phyloP scores from a whole-genome alignment of 2,329 filamentous ascomycete genomes.

The Sporothrix sp. region DNA sequence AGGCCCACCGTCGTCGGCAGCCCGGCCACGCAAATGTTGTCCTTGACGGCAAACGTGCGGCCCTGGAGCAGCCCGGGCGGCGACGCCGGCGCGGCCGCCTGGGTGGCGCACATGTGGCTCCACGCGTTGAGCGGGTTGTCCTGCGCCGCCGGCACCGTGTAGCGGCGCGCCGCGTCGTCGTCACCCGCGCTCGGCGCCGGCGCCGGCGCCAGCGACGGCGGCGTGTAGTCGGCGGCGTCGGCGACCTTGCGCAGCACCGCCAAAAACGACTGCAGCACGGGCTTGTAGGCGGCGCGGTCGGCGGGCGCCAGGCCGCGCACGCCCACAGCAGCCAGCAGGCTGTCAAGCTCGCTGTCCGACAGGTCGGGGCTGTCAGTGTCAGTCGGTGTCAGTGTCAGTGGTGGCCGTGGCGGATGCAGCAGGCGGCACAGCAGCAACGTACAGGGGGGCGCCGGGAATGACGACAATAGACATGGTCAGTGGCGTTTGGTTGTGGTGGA shows the following conservation, averaged over 20 bases:
- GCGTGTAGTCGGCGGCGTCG: slow-evolving; percentile 22
- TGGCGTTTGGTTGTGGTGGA: too few relatives aligned
- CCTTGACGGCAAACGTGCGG: slow-evolving; percentile 63
- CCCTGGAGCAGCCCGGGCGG: slow-evolving; percentile 51
- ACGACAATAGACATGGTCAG: slow-evolving; percentile 16
- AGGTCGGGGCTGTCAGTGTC: background rate
- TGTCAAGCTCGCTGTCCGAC: background rate
- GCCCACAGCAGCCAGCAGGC: slow-evolving; percentile 16
- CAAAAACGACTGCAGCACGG: slow-evolving; percentile 23
- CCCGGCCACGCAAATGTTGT: slow-evolving; percentile 63
- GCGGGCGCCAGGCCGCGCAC: slow-evolving; percentile 15
- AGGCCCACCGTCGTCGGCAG: slow-evolving; percentile 46
- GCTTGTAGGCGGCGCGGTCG: slow-evolving; percentile 22
- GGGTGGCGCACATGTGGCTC: slow-evolving; percentile 24
- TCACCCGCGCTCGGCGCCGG: too few relatives aligned
- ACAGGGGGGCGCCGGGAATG: slow-evolving; percentile 7
- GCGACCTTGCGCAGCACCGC: slow-evolving; percentile 21
- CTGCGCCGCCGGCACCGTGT: slow-evolving; percentile 14
- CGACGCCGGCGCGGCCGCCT: background rate
- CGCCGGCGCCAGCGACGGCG: slow-evolving; percentile 17
- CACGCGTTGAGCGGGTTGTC: slow-evolving; percentile 27
- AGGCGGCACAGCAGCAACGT: background rate
- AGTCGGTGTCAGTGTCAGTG: background rate
- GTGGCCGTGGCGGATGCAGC: too few relatives aligned
- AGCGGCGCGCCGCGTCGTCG: slow-evolving; percentile 18